phyloP scores from a whole-genome alignment of 2,329 filamentous ascomycete genomes.

The Rhytidhysteron rufulum region DNA sequence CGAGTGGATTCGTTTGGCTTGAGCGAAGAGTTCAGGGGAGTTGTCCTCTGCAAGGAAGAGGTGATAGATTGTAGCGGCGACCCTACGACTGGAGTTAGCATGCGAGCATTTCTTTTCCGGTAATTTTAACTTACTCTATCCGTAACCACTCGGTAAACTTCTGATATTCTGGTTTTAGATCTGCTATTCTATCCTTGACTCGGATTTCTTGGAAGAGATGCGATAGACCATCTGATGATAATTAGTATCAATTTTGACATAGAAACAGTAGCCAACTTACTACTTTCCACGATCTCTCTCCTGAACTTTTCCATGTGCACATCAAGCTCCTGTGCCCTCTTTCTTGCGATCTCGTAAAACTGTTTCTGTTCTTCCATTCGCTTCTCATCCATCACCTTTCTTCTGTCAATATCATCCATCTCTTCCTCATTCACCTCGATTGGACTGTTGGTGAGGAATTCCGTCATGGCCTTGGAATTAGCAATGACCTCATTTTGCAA shows the following conservation, averaged over 20 bases:
- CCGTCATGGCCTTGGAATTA: conserved; percentile 74
- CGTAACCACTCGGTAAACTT: conserved; percentile 98
- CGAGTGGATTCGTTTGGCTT: conserved; percentile 90
- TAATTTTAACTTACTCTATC: conserved; percentile 61
- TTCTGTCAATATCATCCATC: conserved; percentile 70
- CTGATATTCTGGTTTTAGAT: conserved; percentile 90
- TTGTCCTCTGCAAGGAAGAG: conserved; percentile 97
- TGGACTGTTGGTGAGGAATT: conserved; percentile 74
- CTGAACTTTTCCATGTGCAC: conserved; percentile 91
- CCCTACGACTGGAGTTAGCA: conserved; percentile 36
- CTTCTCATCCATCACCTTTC: conserved; percentile 81
- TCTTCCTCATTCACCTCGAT: conserved; percentile 78
- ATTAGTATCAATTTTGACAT: conserved; percentile 11
- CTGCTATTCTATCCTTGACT: conserved; percentile 79
- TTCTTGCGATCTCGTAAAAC: conserved; percentile 93
- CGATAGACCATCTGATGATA: conserved; percentile 77
- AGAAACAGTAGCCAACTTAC: conserved; percentile 45
- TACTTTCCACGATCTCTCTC: conserved; percentile 65
- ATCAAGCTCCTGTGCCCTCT: conserved; percentile 86
- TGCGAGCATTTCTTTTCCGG: not conserved
- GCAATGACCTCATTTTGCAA: conserved; percentile 82
- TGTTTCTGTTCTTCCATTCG: conserved; percentile 87
- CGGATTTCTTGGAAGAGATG: conserved; percentile 91
- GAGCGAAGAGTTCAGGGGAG: conserved; percentile 90
- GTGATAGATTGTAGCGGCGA: conserved; percentile 94